Conservation (phyloP, 371 early-diverging fungal genomes). For the Mucor sp. region DNA sequence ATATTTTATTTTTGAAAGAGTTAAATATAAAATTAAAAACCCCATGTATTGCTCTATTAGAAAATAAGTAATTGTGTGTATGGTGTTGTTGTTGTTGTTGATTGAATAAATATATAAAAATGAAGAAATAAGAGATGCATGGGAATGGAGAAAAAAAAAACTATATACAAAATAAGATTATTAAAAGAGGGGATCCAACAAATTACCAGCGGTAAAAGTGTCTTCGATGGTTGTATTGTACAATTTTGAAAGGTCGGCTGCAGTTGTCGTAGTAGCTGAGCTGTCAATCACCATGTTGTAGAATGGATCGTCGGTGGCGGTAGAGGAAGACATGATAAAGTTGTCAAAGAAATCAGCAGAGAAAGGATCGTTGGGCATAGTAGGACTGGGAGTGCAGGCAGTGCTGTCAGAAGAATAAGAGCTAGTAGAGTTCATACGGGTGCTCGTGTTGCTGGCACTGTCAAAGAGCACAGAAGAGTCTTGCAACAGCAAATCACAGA, state of each 20-base stretch:
- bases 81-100: background rate
- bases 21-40: background rate
- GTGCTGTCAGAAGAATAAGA: constrained; percentile 22
- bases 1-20: background rate
- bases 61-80: background rate
- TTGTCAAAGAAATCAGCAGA: constrained; percentile 34
- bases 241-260: constrained; percentile 24
- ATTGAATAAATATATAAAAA: constrained; percentile 4
- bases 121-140: background rate
- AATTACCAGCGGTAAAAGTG: constrained; percentile 14
- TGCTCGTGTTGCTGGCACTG: background rate
- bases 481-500: constrained; percentile 25
- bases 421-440: constrained; percentile 9
- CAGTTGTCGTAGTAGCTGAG: constrained; percentile 10
- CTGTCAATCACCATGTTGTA: constrained; percentile 16
- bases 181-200: constrained; percentile 37
- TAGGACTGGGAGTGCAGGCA: constrained; percentile 40
- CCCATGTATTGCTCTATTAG: constrained; percentile 3
- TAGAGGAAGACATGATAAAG: constrained; percentile 33
- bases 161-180: constrained; percentile 8
- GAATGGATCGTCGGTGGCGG: constrained; percentile 27
- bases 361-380: constrained; percentile 23
- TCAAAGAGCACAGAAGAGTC: constrained; percentile 10
- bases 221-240: constrained; percentile 22
- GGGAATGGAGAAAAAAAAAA: constrained; percentile 3